Evolutionary conservation across 75 land plant species (phyloP).

Genomic region (Selaginella tamariscina): DNA sequence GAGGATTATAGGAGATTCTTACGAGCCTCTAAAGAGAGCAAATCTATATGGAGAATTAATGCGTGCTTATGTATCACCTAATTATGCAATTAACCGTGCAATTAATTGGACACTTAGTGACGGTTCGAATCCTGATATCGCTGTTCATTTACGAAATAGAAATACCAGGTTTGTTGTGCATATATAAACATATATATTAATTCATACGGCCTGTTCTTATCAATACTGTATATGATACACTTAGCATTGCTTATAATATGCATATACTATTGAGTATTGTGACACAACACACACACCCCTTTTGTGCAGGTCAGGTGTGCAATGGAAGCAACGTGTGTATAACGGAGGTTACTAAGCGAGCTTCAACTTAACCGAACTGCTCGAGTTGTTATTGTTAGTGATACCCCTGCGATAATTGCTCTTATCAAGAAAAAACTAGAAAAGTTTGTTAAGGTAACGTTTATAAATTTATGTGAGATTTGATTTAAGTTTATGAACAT

Average conservation of each 20-base stretch:
- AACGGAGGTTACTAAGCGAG: conserved; percentile 24
- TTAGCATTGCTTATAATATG: neutral
- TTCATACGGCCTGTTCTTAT: neutral
- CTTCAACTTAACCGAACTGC: conserved; percentile 21
- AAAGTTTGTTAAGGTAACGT: conserved; percentile 36
- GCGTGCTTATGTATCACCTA: conserved; percentile 50
- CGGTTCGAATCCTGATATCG: conserved; percentile 58
- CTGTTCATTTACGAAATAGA: conserved; percentile 79
- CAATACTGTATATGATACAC: neutral
- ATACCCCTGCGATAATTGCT: conserved; percentile 50
- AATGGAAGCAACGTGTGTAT: conserved; percentile 38
- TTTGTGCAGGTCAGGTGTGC: conserved; percentile 49
- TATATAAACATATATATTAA: neutral
- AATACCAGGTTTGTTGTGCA: conserved; percentile 40
- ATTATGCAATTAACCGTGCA: conserved; percentile 43
- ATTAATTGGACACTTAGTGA: conserved; percentile 55
- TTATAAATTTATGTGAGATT: neutral
- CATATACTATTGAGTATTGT: neutral
- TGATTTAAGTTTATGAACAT: neutral
- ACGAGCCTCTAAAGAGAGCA: conserved; percentile 36
- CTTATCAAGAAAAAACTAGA: conserved; percentile 32
- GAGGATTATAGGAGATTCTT: conserved; percentile 44
- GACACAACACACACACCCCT: too few species aligned
- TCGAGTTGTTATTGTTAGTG: conserved; percentile 59
- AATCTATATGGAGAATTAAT: conserved; percentile 84